Percentiles rank a stretch among this genome's conserved stretches.
Conservation (phyloP, 2,329 filamentous ascomycete genomes). For the Sporothrix globosa region DNA sequence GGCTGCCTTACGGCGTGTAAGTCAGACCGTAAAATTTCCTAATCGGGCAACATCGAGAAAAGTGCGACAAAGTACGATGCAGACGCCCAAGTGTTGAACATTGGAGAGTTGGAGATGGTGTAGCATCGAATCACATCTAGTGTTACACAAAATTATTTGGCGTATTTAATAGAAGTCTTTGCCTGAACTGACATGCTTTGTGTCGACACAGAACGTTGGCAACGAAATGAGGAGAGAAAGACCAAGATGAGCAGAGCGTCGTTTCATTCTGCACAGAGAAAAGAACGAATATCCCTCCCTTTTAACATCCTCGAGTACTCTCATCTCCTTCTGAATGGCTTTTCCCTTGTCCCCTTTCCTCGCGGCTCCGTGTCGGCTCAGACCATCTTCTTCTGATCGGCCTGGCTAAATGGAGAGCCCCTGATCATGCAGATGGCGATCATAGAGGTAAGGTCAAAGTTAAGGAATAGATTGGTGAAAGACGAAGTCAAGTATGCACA, state of each 20-base stretch:
- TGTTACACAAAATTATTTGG: background rate
- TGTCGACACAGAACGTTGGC: background rate
- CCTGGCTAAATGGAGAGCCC: conserved; percentile 23
- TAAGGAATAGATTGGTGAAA: background rate
- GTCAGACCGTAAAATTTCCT: conserved; percentile 17
- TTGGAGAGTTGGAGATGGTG: background rate
- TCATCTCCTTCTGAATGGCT: background rate
- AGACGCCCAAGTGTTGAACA: background rate
- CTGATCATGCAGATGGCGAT: conserved; percentile 17
- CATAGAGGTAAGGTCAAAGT: background rate
- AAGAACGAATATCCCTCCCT: background rate
- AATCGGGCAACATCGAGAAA: conserved; percentile 11
- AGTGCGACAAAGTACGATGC: background rate
- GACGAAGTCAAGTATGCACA: background rate
- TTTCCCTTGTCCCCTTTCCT: background rate
- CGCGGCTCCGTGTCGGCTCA: conserved; percentile 10
- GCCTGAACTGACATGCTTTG: background rate
- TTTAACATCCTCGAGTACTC: background rate
- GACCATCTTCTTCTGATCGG: conserved; percentile 25
- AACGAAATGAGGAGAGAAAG: background rate
- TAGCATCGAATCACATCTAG: background rate
- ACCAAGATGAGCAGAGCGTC: conserved; percentile 3
- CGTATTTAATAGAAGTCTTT: background rate
- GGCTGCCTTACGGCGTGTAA: conserved; percentile 27
- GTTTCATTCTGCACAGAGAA: conserved; percentile 7